Evolutionary conservation across 2,329 filamentous ascomycete genomes (phyloP), one percentile per base, ranked within the genome.

Genomic region (Parascedosporium putredinis): DNA sequence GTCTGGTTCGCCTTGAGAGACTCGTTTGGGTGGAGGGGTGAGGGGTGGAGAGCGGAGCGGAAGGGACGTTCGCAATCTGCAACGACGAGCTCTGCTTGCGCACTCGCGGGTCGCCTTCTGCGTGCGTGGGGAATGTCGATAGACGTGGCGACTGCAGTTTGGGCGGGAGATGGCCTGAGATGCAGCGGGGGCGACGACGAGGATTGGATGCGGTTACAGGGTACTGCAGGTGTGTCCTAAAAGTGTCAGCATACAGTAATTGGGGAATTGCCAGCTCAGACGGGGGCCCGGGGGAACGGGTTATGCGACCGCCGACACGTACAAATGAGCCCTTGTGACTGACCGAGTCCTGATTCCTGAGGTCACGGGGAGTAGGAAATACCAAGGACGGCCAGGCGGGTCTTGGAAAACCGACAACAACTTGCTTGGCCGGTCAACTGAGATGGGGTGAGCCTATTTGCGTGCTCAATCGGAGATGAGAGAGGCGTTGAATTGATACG

Each of bases 311-410:
- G 36, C n/a, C 27, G 12, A 31, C 36, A 40, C 36, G 18, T 40
- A 40, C 36, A 40, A 20, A 40, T 20, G 18, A 40, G 36, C 36
- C n/a, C 36, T 40, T 40, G 36, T 40, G 36, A 40, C 36, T 40
- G 36, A 40, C 18, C 5, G 36, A 40, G 36, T 23, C 36, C 22
- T 40, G 36, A 23, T 23, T 40, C 18, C 18, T 40, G 22, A 40
- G 36, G 36, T 40, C 36, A 40, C 36, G 36, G 36, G 36, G 14
- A 16, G 33, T 16, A 6, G n/a, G 36, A 9, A 18, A 40, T 6
- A n/a, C n/a, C n/a, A 40, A 18, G 36, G 5, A 40, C 10, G 36
- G 22, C 18, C 36, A 18, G 36, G 14, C 10, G 36, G 22, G 16
- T 18, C 8, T 20, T 34, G 33, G 18, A 40, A 18, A n/a, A 9